Percentiles rank a stretch among this genome's conserved stretches.
These are phyloP conservation scores for Sporothrix pallida DNA, from an alignment of 2,329 filamentous ascomycete genomes.

Conservation along the genomic window DNA sequence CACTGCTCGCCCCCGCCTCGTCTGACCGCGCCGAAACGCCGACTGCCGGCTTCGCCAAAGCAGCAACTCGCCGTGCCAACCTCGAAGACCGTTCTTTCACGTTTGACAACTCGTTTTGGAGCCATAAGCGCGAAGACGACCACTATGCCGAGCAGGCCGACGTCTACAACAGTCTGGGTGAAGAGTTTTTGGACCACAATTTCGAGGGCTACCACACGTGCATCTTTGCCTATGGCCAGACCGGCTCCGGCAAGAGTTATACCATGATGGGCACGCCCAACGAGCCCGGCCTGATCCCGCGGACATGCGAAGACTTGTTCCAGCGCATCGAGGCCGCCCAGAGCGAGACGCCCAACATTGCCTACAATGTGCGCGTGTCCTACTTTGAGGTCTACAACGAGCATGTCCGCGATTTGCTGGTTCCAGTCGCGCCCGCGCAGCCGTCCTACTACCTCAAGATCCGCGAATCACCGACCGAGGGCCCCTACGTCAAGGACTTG, in stretches of 20 bases:
- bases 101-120: conserved; percentile 98
- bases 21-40: conserved; percentile 38
- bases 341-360: conserved; percentile 69
- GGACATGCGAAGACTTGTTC: conserved; percentile 98
- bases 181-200: conserved; percentile 93
- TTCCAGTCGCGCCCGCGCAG: conserved; percentile 55
- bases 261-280: conserved; percentile 99
- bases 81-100: conserved; percentile 66
- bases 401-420: conserved; percentile 86
- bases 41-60: conserved; percentile 42
- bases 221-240: conserved; percentile 98
- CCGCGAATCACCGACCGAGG: conserved; percentile 94
- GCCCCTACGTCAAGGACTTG: conserved; percentile 96
- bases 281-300: conserved; percentile 93
- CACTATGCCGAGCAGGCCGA: conserved; percentile 91
- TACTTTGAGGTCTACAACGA: conserved; percentile 99
- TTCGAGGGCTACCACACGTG: conserved; percentile 99
- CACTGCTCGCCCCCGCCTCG: conserved; percentile 68
- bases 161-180: conserved; percentile 85
- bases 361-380: conserved; percentile 95
- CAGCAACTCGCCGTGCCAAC: conserved; percentile 34
- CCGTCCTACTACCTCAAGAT: conserved; percentile 92
- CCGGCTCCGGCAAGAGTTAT: conserved; percentile 83
- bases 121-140: conserved; percentile 80
- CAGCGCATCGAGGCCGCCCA: conserved; percentile 73